Evolutionary conservation across 495 filamentous ascomycete genomes (phyloP).

Genomic region (Aspergillus sclerotiicarbonarius): DNA sequence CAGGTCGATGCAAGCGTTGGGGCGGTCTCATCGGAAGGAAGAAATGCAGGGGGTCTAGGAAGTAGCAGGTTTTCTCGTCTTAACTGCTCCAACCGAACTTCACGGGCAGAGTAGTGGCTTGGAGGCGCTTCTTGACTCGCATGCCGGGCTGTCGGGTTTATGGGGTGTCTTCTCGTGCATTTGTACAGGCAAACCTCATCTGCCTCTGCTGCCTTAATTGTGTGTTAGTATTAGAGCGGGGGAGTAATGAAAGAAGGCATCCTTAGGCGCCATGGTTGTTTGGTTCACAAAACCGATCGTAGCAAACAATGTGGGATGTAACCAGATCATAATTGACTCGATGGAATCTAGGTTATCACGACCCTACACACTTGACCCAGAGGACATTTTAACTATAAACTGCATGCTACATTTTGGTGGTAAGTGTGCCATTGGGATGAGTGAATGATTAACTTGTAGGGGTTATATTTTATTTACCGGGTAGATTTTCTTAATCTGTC

Average conservation of each 20-base stretch:
- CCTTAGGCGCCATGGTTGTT: background rate
- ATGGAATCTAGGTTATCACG: too few species aligned
- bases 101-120: background rate
- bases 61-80: background rate
- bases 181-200: background rate
- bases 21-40: background rate
- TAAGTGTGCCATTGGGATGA: too few species aligned
- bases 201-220: background rate
- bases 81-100: background rate
- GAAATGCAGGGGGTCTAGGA: conserved; percentile 1
- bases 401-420: too few species aligned
- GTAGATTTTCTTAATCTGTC: conserved; percentile 35
- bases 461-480: background rate
- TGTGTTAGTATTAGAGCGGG: background rate
- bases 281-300: background rate
- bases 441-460: background rate
- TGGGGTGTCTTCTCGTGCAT: background rate
- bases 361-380: too few species aligned
- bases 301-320: background rate
- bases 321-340: too few species aligned
- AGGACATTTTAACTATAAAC: too few species aligned
- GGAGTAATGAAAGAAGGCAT: background rate
- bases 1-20: conserved; percentile 9
- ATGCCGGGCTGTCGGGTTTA: background rate
- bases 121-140: background rate